Evolutionary conservation across 768 basidiomycete species (phyloP).

Genomic region (Tylopilus sp.): DNA sequence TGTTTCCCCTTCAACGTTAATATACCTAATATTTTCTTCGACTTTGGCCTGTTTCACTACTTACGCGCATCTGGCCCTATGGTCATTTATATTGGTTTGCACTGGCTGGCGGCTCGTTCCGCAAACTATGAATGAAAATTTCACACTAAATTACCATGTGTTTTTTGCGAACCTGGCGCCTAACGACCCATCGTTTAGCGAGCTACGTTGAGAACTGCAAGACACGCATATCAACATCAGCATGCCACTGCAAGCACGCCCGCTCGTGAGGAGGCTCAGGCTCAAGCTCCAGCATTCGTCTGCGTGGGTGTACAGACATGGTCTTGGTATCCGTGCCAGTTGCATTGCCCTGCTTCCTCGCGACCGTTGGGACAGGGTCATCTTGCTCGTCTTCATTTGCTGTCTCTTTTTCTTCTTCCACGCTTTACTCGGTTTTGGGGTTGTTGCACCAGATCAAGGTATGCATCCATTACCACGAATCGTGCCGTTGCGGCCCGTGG

Average conservation of each 20-base stretch:
- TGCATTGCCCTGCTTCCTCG: constrained; percentile 6
- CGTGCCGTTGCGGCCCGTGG: no score
- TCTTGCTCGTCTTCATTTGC: constrained; percentile 24
- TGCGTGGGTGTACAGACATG: not conserved
- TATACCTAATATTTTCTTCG: not conserved
- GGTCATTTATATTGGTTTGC: no score
- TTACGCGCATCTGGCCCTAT: no score
- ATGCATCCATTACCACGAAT: no score
- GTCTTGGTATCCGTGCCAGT: not conserved
- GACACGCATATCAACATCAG: constrained; percentile 2
- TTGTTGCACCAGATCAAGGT: constrained; percentile 2
- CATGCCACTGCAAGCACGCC: constrained; percentile 11
- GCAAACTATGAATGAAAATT: no score
- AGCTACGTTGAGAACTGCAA: not conserved
- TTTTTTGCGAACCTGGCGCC: no score
- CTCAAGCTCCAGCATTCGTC: constrained; percentile 1
- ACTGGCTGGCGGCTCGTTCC: no score
- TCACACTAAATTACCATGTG: no score
- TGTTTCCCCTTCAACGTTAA: no score
- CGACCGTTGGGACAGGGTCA: constrained; percentile 18
- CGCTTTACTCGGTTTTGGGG: constrained; percentile 24
- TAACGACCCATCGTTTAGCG: no score
- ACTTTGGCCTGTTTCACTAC: no score
- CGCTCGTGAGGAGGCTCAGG: not conserved
- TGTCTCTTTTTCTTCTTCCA: constrained; percentile 24